These are phyloP conservation scores for Diutina scorzettiae DNA, from an alignment of 1,139 yeast genomes.

Conservation along the genomic window DNA sequence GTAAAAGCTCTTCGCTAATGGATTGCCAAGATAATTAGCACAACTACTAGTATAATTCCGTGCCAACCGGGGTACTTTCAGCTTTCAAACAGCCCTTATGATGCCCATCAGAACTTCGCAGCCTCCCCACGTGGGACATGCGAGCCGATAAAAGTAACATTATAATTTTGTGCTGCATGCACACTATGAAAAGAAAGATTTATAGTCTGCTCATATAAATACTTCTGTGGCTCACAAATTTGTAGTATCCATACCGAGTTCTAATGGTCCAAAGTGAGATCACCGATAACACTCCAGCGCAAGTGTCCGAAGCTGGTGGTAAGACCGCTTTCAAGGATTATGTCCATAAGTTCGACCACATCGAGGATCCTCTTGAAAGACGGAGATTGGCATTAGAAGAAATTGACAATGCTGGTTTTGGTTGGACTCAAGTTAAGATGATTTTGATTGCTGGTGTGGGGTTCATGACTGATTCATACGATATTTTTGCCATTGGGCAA, in stretches of 20 bases:
- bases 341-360: constrained; percentile 70
- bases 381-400: constrained; percentile 82
- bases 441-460: constrained; percentile 90
- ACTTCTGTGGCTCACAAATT: not conserved
- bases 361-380: constrained; percentile 81
- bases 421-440: constrained; percentile 84
- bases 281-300: not conserved
- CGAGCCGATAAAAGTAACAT: not conserved
- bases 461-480: constrained; percentile 85
- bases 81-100: no score
- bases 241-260: not conserved
- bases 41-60: no score
- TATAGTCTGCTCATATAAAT: not conserved
- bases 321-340: constrained; percentile 85
- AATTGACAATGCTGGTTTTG: constrained; percentile 73
- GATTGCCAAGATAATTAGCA: no score
- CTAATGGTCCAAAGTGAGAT: constrained; percentile 3
- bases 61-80: no score
- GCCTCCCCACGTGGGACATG: not conserved
- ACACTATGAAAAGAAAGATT: not conserved
- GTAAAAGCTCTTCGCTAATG: no score
- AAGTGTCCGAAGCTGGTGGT: constrained; percentile 41
- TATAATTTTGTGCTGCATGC: not conserved
- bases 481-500: constrained; percentile 79
- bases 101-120: no score